Evolutionary conservation across 1,284 basidiomycete species (phyloP).

Genomic region (Marasmius tenuissimus): DNA sequence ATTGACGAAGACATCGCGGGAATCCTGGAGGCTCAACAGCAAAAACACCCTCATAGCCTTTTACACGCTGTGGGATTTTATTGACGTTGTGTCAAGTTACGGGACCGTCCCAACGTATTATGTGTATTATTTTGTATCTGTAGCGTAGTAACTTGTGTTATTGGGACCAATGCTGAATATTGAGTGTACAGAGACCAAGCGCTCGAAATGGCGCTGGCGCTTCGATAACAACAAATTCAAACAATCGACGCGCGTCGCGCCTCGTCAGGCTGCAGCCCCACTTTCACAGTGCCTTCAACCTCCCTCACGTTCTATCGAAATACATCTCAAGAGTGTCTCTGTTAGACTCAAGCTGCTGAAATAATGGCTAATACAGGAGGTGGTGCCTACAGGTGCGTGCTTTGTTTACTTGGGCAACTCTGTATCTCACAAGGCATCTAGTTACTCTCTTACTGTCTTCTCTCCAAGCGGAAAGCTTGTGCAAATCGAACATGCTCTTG

Average conservation of each 20-base stretch:
- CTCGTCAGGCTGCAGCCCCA: background rate
- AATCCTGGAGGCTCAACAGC: slow-evolving; percentile 84
- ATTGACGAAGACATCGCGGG: slow-evolving; percentile 90
- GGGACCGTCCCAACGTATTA: no score
- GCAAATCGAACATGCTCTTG: slow-evolving; percentile 99
- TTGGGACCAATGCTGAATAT: no score
- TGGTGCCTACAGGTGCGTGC: slow-evolving; percentile 72
- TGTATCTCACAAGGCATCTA: slow-evolving; percentile 33
- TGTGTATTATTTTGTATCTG: no score
- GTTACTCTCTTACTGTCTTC: slow-evolving; percentile 99
- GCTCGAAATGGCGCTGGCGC: no score
- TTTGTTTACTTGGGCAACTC: slow-evolving; percentile 14
- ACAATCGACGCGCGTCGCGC: slow-evolving; percentile 15
- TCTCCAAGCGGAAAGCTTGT: slow-evolving; percentile 98
- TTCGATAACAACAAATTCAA: slow-evolving; percentile 13
- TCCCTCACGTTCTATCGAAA: background rate
- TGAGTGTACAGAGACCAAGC: no score
- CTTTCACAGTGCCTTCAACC: background rate
- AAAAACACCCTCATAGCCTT: slow-evolving; percentile 89
- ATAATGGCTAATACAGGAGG: slow-evolving; percentile 78
- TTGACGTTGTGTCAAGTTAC: slow-evolving; percentile 36
- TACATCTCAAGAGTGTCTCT: background rate
- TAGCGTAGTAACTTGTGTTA: no score
- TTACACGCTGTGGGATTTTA: slow-evolving; percentile 92
- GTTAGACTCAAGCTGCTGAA: slow-evolving; percentile 16